phyloP scores from a whole-genome alignment of 352 stramenopile species.

The Saprolegnia parasitica region DNA sequence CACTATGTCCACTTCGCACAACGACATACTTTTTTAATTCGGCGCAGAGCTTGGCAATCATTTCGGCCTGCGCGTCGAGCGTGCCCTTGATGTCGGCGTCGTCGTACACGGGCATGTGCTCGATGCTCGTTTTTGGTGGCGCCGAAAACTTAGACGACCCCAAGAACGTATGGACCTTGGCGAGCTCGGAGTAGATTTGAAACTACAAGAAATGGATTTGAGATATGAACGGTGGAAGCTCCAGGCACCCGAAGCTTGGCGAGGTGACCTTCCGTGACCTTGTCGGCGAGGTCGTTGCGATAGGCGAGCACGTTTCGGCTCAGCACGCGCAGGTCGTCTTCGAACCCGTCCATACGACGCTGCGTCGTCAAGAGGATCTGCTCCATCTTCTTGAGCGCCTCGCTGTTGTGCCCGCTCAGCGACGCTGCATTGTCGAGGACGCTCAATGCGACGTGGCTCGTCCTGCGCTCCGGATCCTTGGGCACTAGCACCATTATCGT shows the following conservation, averaged over 20 bases:
- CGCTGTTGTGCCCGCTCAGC: conserved; percentile 3
- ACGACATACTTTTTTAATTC: conserved; percentile 35
- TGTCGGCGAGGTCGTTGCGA: conserved; percentile 20
- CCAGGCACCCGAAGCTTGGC: conserved; percentile 22
- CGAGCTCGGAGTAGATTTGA: conserved; percentile 27
- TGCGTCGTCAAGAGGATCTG: conserved; percentile 15
- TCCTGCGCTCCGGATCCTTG: background rate
- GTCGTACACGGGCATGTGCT: conserved; percentile 15
- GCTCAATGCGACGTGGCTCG: background rate
- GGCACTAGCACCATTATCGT: background rate
- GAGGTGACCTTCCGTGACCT: conserved; percentile 21
- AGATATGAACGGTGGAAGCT: background rate
- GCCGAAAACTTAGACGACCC: conserved; percentile 25
- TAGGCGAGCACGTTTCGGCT: conserved; percentile 24
- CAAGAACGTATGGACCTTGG: conserved; percentile 21
- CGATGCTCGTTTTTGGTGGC: background rate
- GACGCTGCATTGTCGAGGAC: background rate
- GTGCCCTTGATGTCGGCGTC: conserved; percentile 24
- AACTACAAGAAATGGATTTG: conserved; percentile 12
- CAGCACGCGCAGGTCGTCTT: conserved; percentile 25
- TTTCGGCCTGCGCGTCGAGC: conserved; percentile 27
- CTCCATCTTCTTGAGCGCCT: conserved; percentile 22
- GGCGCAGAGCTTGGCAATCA: conserved; percentile 23
- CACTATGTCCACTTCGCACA: background rate
- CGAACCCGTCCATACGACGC: conserved; percentile 25